Conservation (phyloP, 768 basidiomycete genomes). For the Polyporus arcularius region DNA sequence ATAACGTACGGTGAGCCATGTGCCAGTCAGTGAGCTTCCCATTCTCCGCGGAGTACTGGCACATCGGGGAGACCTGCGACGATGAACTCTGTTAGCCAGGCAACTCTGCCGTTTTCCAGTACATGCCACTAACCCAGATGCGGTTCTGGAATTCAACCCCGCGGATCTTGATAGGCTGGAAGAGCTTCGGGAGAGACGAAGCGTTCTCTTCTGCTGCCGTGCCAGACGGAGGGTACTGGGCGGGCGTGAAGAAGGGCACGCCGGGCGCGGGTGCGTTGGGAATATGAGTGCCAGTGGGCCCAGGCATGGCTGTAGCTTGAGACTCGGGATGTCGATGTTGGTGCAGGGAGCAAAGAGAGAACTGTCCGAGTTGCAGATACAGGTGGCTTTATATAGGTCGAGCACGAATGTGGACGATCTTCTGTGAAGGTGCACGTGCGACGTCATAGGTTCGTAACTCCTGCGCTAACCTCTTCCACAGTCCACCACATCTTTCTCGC, state of each 20-base stretch:
- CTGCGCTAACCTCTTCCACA: too few species aligned
- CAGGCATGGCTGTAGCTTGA: too few species aligned
- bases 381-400: too few species aligned
- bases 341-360: too few species aligned
- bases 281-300: conserved; percentile 4
- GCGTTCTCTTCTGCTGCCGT: conserved; percentile 37
- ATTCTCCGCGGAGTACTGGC: conserved; percentile 60
- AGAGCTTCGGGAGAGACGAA: conserved; percentile 41
- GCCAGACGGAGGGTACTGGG: conserved; percentile 45
- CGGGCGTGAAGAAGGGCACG: conserved; percentile 49
- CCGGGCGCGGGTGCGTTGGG: conserved; percentile 43
- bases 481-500: too few species aligned
- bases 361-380: too few species aligned
- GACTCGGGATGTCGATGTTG: too few species aligned
- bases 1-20: conserved; percentile 43
- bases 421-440: too few species aligned
- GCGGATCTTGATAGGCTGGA: conserved; percentile 52
- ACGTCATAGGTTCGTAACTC: too few species aligned
- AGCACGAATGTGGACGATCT: too few species aligned
- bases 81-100: background rate
- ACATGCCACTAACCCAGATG: conserved; percentile 22
- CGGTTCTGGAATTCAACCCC: conserved; percentile 33
- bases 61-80: conserved; percentile 52
- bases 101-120: background rate
- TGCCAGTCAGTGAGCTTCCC: conserved; percentile 59